Base-by-base conservation (phyloP, 805 yeast genomes). In the Metschnikowia matae region DNA sequence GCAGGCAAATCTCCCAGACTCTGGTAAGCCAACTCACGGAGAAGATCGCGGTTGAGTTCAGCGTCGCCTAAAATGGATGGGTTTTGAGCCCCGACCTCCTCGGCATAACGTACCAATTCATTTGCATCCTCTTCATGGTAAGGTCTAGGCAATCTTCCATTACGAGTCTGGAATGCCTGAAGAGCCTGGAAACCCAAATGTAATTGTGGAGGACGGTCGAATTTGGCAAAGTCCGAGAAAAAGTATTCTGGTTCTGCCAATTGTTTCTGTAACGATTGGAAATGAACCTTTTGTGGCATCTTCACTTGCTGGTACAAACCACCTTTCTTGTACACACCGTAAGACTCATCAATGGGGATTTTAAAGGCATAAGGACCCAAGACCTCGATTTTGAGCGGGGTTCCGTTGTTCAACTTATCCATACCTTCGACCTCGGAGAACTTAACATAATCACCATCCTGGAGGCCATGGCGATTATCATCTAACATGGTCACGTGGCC, bases 401-500 rank as follows among this genome's bases (percentile, higher is more conserved):
- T 70, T 4, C 92, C 96, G 58, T 83, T 84, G 65, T 91, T 88
- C 54, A 89, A 72, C 54, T 77, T 77, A 8, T 79, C 83, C 63
- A 89, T 75, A 37, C 98, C 98, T 62, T 84, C 80, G 35, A 91
- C 85, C 69, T 91, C 98, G 13, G 86, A 64, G 62, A 94, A 90
- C 66, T 85, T 87, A 49, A 94, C 96, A 63, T 72, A 87, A 60
- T 87, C 87, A 15, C 97, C 98, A 68, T 89, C 96, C 73, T 91
- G 89, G 48, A 94, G 76, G 17, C 96, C 96, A 64, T 94, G 99
- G 68, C 98, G 84, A 53, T 82, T 84, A 56, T 89, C 97, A 64
- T 87, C 96, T 60, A 92, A 78, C 76, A 87, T 89, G 18, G 97
- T 86, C n/a, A 94, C 97, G 10, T 90, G 85, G 51, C 98, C 98